Conservation (phyloP, 139 green algal genomes). For the Mesotaenium endlicherianum region DNA sequence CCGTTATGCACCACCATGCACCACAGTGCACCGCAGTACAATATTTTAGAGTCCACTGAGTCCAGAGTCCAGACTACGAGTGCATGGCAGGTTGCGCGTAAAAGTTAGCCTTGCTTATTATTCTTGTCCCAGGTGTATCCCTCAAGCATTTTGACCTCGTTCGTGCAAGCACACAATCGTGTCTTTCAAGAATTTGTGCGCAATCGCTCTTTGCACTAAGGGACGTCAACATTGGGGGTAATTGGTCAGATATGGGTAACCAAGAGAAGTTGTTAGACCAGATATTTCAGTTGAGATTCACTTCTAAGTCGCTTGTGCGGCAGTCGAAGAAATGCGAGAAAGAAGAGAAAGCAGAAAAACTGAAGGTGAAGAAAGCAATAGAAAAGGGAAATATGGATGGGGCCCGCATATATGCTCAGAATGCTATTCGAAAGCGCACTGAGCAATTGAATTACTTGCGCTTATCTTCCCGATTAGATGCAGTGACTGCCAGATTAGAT, state of each 20-base stretch:
- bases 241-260: constrained; percentile 49
- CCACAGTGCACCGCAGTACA: no score
- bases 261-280: constrained; percentile 61
- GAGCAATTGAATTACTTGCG: constrained; percentile 96
- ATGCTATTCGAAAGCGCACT: constrained; percentile 87
- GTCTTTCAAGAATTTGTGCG: no score
- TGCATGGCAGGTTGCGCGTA: no score
- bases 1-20: no score
- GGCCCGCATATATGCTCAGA: constrained; percentile 83
- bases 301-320: constrained; percentile 84
- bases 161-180: no score
- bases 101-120: no score
- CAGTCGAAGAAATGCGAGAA: constrained; percentile 87
- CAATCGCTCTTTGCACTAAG: no score
- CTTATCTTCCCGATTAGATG: constrained; percentile 84
- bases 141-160: no score
- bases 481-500: constrained; percentile 84
- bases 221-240: no score
- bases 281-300: constrained; percentile 97
- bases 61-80: no score
- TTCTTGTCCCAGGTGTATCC: no score
- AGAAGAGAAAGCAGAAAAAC: constrained; percentile 89
- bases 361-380: constrained; percentile 96
- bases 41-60: no score
- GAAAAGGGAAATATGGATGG: constrained; percentile 96